Evolutionary conservation across 2,329 filamentous ascomycete species (phyloP).

Genomic region (Cladophialophora carrionii): DNA sequence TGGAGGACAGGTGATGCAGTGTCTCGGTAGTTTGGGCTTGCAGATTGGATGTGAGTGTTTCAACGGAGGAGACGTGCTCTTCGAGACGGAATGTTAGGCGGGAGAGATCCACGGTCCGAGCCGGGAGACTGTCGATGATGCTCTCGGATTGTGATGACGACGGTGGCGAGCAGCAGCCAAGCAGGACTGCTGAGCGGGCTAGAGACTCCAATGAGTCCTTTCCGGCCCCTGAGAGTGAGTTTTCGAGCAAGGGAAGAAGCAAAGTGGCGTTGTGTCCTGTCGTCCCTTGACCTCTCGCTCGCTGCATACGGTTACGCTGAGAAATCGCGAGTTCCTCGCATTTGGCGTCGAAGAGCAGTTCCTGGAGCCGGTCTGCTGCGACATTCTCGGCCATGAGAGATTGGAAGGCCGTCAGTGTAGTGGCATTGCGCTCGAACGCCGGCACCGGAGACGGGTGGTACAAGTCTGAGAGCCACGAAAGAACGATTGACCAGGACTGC

Average conservation of each 20-base stretch:
- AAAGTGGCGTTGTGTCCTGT: not conserved
- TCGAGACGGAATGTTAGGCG: conserved; percentile 56
- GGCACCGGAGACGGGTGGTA: conserved; percentile 68
- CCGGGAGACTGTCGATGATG: conserved; percentile 14
- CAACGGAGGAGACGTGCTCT: conserved; percentile 54
- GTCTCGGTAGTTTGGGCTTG: conserved; percentile 39
- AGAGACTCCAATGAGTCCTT: conserved; percentile 25
- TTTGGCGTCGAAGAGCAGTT: conserved; percentile 48
- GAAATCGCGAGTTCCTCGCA: conserved; percentile 16
- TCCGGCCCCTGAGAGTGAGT: conserved; percentile 15
- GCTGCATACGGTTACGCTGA: not conserved
- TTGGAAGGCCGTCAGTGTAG: conserved; percentile 57
- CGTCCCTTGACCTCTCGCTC: not conserved
- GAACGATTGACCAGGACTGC: conserved; percentile 89
- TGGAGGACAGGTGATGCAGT: not conserved
- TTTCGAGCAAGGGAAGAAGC: conserved; percentile 15
- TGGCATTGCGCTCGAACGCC: conserved; percentile 80
- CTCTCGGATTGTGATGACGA: conserved; percentile 35
- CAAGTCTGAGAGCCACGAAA: conserved; percentile 76
- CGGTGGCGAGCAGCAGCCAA: conserved; percentile 12
- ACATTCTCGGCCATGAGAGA: conserved; percentile 35
- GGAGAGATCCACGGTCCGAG: conserved; percentile 59
- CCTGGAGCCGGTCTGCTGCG: conserved; percentile 40
- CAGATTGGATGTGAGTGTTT: conserved; percentile 19
- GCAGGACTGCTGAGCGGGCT: conserved; percentile 20